phyloP scores from a whole-genome alignment of 345 rosid species.

The Luvunga scandens region DNA sequence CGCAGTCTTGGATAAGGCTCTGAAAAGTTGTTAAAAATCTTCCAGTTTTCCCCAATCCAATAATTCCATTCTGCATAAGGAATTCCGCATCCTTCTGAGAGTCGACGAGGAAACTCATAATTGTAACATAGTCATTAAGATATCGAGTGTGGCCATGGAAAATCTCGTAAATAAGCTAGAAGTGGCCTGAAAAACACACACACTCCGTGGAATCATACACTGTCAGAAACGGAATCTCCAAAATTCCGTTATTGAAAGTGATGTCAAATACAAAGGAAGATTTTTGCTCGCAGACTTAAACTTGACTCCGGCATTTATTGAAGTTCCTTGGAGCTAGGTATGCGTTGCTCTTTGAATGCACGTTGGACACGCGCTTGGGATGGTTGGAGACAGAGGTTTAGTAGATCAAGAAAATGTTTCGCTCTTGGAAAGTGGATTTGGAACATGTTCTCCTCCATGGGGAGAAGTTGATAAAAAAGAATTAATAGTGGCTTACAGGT shows the following conservation, averaged over 20 bases:
- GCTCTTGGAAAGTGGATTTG: too few relatives aligned
- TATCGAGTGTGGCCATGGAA: not conserved
- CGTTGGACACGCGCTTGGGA: not conserved
- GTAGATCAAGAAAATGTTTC: too few relatives aligned
- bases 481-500: too few relatives aligned
- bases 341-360: not conserved
- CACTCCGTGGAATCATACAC: not conserved
- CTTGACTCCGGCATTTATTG: slow-evolving; percentile 1
- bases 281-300: not conserved
- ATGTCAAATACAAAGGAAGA: not conserved
- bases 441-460: too few relatives aligned
- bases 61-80: not conserved
- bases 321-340: not conserved
- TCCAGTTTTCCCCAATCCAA: not conserved
- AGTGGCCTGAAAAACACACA: not conserved
- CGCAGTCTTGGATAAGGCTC: too few relatives aligned
- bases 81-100: slow-evolving; percentile 16
- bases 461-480: too few relatives aligned
- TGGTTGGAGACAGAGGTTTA: not conserved
- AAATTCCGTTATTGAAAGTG: not conserved
- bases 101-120: slow-evolving; percentile 13
- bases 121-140: not conserved
- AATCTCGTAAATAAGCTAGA: not conserved
- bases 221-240: not conserved
- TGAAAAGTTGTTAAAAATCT: too few relatives aligned